Evolutionary conservation across 352 stramenopile species (phyloP).

Genomic region (Aphanomyces invadans): DNA sequence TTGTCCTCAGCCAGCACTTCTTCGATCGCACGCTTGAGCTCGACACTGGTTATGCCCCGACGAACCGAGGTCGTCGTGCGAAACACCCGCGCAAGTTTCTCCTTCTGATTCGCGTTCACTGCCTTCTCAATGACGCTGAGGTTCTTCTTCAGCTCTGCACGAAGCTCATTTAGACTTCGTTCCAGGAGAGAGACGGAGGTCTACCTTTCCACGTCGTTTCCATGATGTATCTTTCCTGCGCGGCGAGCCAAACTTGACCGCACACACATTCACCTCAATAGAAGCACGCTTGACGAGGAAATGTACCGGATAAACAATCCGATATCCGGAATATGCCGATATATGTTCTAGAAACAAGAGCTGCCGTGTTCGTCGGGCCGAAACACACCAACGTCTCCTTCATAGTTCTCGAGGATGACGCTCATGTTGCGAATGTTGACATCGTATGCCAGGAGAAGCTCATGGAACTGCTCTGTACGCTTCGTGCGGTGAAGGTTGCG

Average conservation of each 20-base stretch:
- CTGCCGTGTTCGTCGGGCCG: neutral
- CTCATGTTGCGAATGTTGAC: neutral
- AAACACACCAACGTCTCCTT: neutral
- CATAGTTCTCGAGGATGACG: neutral
- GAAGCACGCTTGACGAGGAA: neutral
- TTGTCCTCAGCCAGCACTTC: constrained; percentile 61
- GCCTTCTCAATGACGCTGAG: constrained; percentile 62
- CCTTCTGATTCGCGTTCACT: constrained; percentile 79
- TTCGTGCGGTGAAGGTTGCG: neutral
- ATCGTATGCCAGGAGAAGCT: neutral
- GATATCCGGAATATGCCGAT: neutral
- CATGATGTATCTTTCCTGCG: constrained; percentile 19
- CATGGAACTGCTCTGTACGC: constrained; percentile 3
- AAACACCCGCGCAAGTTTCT: constrained; percentile 74
- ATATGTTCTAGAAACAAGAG: neutral
- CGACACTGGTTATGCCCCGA: constrained; percentile 55
- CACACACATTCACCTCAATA: constrained; percentile 3
- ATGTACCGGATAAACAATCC: neutral
- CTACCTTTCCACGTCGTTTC: constrained; percentile 17
- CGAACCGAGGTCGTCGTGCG: constrained; percentile 74
- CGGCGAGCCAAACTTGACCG: constrained; percentile 3
- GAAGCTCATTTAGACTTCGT: neutral
- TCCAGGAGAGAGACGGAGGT: neutral
- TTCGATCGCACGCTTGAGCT: constrained; percentile 50
- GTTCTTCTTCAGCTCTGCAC: constrained; percentile 63